phyloP scores from a whole-genome alignment of 495 filamentous ascomycete species.

The Penicillium dipodomyicola region DNA sequence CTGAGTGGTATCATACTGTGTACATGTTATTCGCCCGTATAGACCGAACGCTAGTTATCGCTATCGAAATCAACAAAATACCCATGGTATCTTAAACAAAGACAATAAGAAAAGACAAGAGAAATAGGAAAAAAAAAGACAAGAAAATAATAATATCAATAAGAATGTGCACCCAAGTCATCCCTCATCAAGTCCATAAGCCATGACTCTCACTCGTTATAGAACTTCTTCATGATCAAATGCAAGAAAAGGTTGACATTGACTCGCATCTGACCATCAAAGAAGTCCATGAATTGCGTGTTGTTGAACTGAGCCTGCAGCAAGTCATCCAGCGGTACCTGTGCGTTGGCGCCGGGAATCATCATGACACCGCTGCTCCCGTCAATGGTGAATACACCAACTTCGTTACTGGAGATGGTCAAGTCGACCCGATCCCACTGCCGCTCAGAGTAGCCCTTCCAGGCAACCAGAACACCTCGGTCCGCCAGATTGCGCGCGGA shows the following conservation, averaged over 20 bases:
- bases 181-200: constrained; percentile 28
- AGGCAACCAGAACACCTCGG: constrained; percentile 87
- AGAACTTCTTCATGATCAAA: constrained; percentile 97
- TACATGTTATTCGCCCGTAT: constrained; percentile 27
- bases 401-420: constrained; percentile 90
- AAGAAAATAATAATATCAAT: constrained; percentile 25
- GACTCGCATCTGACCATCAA: constrained; percentile 80
- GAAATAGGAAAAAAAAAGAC: constrained; percentile 21
- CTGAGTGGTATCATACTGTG: constrained; percentile 22
- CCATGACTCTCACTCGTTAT: constrained; percentile 54
- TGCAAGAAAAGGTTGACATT: constrained; percentile 97
- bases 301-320: constrained; percentile 97
- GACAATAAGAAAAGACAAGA: constrained; percentile 23
- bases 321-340: constrained; percentile 88
- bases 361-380: constrained; percentile 91
- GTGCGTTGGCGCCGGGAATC: constrained; percentile 88
- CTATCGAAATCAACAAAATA: constrained; percentile 34
- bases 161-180: constrained; percentile 29
- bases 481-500: constrained; percentile 83
- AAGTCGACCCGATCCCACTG: constrained; percentile 91
- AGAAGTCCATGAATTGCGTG: constrained; percentile 89
- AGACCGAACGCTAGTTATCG: constrained; percentile 20
- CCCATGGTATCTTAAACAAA: constrained; percentile 36
- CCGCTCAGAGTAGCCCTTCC: constrained; percentile 78
- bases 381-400: constrained; percentile 91